Evolutionary conservation across 2,329 filamentous ascomycete species (phyloP), one percentile per base, ranked within the genome.

Genomic region (Clarireedia homoeocarpa): DNA sequence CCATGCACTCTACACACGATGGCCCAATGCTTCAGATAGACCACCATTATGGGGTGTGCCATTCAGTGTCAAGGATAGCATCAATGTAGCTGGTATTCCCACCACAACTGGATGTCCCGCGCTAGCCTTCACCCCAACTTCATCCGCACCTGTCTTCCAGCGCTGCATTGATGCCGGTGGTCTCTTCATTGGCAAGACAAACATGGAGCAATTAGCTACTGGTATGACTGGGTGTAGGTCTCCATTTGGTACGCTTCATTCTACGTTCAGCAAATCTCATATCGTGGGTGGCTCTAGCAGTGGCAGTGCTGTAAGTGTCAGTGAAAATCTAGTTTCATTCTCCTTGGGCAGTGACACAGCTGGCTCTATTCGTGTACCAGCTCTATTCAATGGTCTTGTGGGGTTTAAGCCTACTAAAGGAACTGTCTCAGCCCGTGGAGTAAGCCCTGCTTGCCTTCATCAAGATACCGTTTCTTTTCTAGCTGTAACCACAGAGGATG

Each of bases 111-210:
- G 71, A 24, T 82, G 69, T 66, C 70, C 70, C 62, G 65, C 72
- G 34, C 73, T 78, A 15, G 68, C 75, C 4, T 78, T 77, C 61
- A 72, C 70, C 2, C 74, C 80, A 1, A 66, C 67, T 6, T 61
- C 66, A 10, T 77, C 72, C 15, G 74, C 79, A 2, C 69, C 70
- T 3, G 74, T 78, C 0, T 75, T 77, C 36, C 69, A 75, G 23
- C 72, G 69, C 46, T 67, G 80, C 10, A 71, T 80, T 5, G 69
- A 72, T 9, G 74, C 76, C 10, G 81, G 81, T 14, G 81, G 73
- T 2, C 65, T 84, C 4, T 77, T 81, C 59, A 72, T 84, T 47
- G 81, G 82, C 30, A 84, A 84, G 65, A 74, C 71, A 17, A 76
- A 75, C 58, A 71, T 82, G 50, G 79, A 82, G 58, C 78, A 81